Conservation (phyloP, 2,329 filamentous ascomycete genomes). For the Fusarium sp. region DNA sequence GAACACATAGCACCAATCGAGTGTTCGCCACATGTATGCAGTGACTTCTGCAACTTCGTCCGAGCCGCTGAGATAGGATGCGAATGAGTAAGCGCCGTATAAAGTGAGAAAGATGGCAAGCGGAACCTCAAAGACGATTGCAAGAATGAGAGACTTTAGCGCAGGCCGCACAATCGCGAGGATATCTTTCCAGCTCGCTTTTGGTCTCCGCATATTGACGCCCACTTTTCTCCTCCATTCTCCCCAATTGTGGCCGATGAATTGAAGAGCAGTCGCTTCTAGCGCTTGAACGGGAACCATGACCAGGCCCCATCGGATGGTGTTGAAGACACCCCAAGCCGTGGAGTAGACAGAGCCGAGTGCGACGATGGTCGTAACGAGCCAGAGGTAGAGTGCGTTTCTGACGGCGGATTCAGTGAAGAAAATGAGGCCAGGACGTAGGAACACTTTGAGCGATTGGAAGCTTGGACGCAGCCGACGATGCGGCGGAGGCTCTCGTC, state of each 20-base stretch:
- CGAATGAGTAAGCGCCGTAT: slow-evolving; percentile 66
- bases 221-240: slow-evolving; percentile 49
- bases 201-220: slow-evolving; percentile 28
- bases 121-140: slow-evolving; percentile 66
- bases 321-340: slow-evolving; percentile 77
- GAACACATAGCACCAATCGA: slow-evolving; percentile 74
- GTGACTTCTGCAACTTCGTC: slow-evolving; percentile 66
- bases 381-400: slow-evolving; percentile 75
- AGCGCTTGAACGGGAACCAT: slow-evolving; percentile 76
- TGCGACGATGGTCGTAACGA: slow-evolving; percentile 68
- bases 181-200: slow-evolving; percentile 26
- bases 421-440: slow-evolving; percentile 64
- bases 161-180: slow-evolving; percentile 60
- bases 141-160: slow-evolving; percentile 59
- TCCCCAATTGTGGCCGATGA: slow-evolving; percentile 73
- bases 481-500: neutral
- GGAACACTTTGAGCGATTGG: slow-evolving; percentile 57
- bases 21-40: slow-evolving; percentile 68
- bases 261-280: slow-evolving; percentile 69
- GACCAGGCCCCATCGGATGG: slow-evolving; percentile 75
- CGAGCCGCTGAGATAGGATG: slow-evolving; percentile 66
- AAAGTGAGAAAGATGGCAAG: slow-evolving; percentile 68
- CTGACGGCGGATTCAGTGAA: slow-evolving; percentile 71
- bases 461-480: slow-evolving; percentile 49
- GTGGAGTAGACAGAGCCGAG: slow-evolving; percentile 72